Percentiles rank a stretch among this genome's conserved stretches.
Evolutionary conservation across 2,329 filamentous ascomycete species (phyloP).

Genomic region (Paraphoma sp.): DNA sequence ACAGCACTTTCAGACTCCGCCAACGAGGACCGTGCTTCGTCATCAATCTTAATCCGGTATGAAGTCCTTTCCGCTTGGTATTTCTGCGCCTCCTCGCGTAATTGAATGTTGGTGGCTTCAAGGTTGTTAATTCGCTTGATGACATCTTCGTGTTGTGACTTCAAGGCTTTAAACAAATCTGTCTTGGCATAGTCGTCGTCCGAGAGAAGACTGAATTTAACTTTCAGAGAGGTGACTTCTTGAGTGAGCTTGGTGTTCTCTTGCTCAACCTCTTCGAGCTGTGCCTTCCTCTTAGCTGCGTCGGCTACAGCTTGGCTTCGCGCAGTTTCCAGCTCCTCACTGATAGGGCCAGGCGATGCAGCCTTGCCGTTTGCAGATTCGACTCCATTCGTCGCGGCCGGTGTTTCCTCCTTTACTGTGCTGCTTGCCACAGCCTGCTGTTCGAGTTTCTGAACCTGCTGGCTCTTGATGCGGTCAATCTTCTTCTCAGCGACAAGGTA

Average conservation of each 20-base stretch:
- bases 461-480: conserved; percentile 85
- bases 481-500: conserved; percentile 97
- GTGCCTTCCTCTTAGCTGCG: conserved; percentile 84
- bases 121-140: conserved; percentile 91
- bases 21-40: conserved; percentile 75
- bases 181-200: conserved; percentile 95
- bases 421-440: conserved; percentile 68
- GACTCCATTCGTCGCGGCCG: conserved; percentile 58
- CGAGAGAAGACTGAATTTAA: conserved; percentile 72
- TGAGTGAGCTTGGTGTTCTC: conserved; percentile 79
- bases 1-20: conserved; percentile 84
- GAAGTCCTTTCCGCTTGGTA: conserved; percentile 83
- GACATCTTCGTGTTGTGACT: conserved; percentile 88
- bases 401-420: conserved; percentile 42
- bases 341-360: conserved; percentile 62
- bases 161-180: conserved; percentile 91
- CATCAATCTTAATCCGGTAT: conserved; percentile 81
- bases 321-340: conserved; percentile 74
- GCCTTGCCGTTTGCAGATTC: conserved; percentile 61
- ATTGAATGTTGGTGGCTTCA: conserved; percentile 83
- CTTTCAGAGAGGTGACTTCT: conserved; percentile 77
- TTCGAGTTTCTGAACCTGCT: conserved; percentile 89
- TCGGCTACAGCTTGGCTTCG: conserved; percentile 79
- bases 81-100: conserved; percentile 85
- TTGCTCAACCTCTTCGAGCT: conserved; percentile 77